These are phyloP conservation scores for Solanum bulbocastanum DNA, from an alignment of 257 asterid genomes.

Conservation along the genomic window DNA sequence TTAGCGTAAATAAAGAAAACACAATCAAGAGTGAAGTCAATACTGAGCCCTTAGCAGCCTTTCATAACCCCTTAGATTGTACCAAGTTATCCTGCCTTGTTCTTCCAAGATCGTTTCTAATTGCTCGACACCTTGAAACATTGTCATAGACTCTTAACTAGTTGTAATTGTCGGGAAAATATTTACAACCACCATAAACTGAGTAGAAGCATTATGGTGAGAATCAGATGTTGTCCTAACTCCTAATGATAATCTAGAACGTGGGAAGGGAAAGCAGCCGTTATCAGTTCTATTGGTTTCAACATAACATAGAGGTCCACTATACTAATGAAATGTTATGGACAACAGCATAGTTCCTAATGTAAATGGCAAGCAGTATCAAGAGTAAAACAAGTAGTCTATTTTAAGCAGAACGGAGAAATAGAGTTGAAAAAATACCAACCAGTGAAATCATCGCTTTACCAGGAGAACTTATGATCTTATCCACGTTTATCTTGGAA, in stretches of 20 bases:
- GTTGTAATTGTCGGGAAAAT: neutral
- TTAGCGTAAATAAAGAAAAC: neutral
- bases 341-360: neutral
- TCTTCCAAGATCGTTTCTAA: neutral
- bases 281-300: neutral
- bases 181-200: neutral
- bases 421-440: slow-evolving; percentile 15
- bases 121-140: neutral
- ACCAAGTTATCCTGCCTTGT: neutral
- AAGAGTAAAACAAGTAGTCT: neutral
- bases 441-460: slow-evolving; percentile 75
- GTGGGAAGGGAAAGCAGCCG: neutral
- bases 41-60: neutral
- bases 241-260: neutral
- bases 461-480: slow-evolving; percentile 70
- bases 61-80: neutral
- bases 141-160: neutral
- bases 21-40: neutral
- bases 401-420: neutral
- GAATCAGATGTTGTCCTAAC: neutral
- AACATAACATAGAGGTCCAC: neutral
- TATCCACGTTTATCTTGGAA: slow-evolving; percentile 67
- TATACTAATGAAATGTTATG: neutral
- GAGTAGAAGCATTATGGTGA: neutral
- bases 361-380: neutral